Evolutionary conservation across 176 grass and related monocot species (phyloP).

Genomic region (Stipa capillata): DNA sequence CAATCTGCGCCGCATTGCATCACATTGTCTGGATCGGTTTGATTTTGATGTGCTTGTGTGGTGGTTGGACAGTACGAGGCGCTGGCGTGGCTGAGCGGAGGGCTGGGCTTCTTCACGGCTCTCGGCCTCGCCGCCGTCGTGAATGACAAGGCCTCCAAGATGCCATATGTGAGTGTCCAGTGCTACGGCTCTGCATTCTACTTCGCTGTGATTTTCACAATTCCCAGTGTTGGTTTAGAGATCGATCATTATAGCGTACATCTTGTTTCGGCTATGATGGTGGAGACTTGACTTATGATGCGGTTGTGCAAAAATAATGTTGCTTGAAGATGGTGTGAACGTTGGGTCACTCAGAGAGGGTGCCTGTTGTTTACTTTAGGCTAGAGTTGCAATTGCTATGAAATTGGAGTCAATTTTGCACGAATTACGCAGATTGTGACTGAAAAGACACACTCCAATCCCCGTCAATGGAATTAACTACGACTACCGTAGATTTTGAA

Average conservation of each 20-base stretch:
- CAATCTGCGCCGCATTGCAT: neutral
- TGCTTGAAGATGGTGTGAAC: neutral
- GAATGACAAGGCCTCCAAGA: constrained; percentile 89
- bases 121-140: constrained; percentile 41
- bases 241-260: neutral
- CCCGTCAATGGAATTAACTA: neutral
- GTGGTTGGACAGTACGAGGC: constrained; percentile 48
- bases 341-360: neutral
- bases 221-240: neutral
- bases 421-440: neutral
- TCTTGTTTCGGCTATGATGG: constrained; percentile 1
- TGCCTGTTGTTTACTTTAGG: neutral
- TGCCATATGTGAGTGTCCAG: constrained; percentile 59
- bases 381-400: neutral
- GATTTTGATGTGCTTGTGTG: neutral
- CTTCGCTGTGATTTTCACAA: neutral
- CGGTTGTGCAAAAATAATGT: neutral
- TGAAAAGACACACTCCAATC: neutral
- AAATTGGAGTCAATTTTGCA: neutral
- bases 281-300: neutral
- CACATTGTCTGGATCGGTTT: neutral
- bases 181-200: neutral
- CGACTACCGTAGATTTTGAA: neutral
- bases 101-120: constrained; percentile 57
- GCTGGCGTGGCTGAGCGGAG: constrained; percentile 80